Base-by-base conservation (phyloP, 176 grass and related monocot species). In the Pontederia crassipes region DNA sequence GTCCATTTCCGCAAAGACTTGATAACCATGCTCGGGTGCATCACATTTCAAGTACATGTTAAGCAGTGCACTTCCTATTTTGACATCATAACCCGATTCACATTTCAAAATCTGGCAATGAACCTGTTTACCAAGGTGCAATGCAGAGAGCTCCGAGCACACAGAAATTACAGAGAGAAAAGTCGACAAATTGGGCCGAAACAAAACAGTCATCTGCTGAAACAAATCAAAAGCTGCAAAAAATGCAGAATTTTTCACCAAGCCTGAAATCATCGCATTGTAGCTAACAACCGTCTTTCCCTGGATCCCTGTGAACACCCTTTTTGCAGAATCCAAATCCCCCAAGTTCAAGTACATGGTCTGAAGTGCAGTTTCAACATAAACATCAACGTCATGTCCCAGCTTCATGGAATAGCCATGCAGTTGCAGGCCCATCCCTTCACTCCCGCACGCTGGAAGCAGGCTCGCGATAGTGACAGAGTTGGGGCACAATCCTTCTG, bases 211-310 rank as follows among this genome's bases (percentile, higher is more conserved):
- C 62, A 82, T 57, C 46, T 72, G 12, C 32, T 59, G 65, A 26
- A 78, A 48, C 59, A 63, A 64, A 69, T 12, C 35, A 58, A 83
- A 59, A 73, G 75, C 59, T 45, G 49, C 17, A 55, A 15, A 24
- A 54, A 73, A 49, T 26, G 58, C 51, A 17, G 51, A 64, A 55
- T 74, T 74, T 45, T 46, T 78, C 12, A 28, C 17, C 1, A 74
- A 69, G 1, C 64, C 64, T 46, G 80, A 78, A 69, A 67, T 56
- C 80, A 83, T 78, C 32, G 80, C 75, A 56, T 74, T 78, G 66
- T 61, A 83, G 57, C 60, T 78, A 66, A 72, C 53, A 7, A 70
- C 59, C 27, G 61, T 66, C 70, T 78, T 83, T 28, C 74, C 18
- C 46, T 27, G 17, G 8, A 64, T 59, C 57, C 59, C 0, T 11